A percentile compares a stretch with the other conserved stretches of the same genome.
Conservation (phyloP, 2,329 filamentous ascomycete genomes). For the Gnomoniopsis smithogilvyi region DNA sequence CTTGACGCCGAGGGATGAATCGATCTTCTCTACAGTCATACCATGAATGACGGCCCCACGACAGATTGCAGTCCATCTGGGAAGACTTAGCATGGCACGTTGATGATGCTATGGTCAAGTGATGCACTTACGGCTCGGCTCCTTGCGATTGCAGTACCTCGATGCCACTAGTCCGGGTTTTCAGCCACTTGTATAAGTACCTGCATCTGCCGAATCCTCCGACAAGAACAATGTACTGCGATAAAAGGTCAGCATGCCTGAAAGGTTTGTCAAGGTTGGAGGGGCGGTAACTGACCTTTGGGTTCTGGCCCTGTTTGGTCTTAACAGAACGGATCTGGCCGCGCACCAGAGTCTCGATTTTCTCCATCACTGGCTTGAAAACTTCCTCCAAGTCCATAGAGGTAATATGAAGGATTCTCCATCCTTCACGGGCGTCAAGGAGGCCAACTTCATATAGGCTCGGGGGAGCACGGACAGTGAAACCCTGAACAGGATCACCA, state of each 20-base stretch:
- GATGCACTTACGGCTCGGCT: slow-evolving; percentile 30
- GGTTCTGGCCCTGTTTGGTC: slow-evolving; percentile 10
- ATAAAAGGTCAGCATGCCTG: not conserved
- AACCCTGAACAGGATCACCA: not conserved
- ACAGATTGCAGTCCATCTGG: slow-evolving; percentile 22
- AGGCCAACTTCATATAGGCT: not conserved
- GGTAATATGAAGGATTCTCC: not conserved
- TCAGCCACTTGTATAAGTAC: slow-evolving; percentile 26
- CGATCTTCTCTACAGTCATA: not conserved
- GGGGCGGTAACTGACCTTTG: slow-evolving; percentile 25
- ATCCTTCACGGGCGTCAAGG: not conserved
- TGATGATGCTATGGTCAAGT: too few species aligned
- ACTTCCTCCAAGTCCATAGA: slow-evolving; percentile 22
- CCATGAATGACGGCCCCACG: slow-evolving; percentile 21
- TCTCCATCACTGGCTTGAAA: slow-evolving; percentile 21
- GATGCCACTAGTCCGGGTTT: not conserved
- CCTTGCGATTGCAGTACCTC: slow-evolving; percentile 30
- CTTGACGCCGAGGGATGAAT: not conserved
- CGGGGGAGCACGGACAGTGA: slow-evolving; percentile 8
- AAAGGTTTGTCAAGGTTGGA: not conserved
- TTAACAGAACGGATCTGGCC: slow-evolving; percentile 23
- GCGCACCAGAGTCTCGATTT: slow-evolving; percentile 23
- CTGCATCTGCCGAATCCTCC: slow-evolving; percentile 35
- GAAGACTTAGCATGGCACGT: not conserved
- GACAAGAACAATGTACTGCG: slow-evolving; percentile 33